These are phyloP conservation scores for Cyphellophora attinorum DNA, from an alignment of 2,329 filamentous ascomycete genomes.

Conservation along the genomic window DNA sequence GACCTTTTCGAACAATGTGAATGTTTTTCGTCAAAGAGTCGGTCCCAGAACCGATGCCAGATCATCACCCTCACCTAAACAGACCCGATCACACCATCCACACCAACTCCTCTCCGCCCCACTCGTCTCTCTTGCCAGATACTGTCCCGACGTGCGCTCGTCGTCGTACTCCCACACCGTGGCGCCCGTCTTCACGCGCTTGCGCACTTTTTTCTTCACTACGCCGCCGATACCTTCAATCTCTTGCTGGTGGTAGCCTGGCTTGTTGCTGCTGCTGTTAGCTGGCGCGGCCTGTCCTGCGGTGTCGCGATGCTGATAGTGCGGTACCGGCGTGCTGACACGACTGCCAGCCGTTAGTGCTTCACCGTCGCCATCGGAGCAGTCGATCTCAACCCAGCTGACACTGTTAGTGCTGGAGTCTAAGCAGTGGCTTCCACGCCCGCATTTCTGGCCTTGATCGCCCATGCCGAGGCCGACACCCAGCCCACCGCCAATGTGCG, in stretches of 20 bases:
- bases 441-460: conserved; percentile 79
- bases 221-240: conserved; percentile 84
- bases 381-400: conserved; percentile 57
- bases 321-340: conserved; percentile 9
- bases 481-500: conserved; percentile 65
- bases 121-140: conserved; percentile 60
- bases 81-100: conserved; percentile 76
- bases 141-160: conserved; percentile 56
- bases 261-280: conserved; percentile 26
- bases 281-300: conserved; percentile 14
- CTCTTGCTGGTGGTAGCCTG: conserved; percentile 77
- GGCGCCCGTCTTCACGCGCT: conserved; percentile 69
- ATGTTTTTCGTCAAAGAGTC: no score
- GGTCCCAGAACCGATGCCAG: no score
- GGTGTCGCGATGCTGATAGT: no score
- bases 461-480: conserved; percentile 84
- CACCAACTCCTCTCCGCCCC: conserved; percentile 74
- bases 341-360: conserved; percentile 1
- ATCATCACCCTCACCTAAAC: conserved; percentile 48
- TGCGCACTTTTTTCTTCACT: conserved; percentile 80
- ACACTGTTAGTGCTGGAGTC: conserved; percentile 68
- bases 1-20: no score
- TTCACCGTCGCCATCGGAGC: conserved; percentile 37
- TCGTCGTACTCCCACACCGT: conserved; percentile 81
- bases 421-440: conserved; percentile 66